Evolutionary conservation across 2,329 filamentous ascomycete species (phyloP).

Genomic region (Kalaharituber pfeilii): DNA sequence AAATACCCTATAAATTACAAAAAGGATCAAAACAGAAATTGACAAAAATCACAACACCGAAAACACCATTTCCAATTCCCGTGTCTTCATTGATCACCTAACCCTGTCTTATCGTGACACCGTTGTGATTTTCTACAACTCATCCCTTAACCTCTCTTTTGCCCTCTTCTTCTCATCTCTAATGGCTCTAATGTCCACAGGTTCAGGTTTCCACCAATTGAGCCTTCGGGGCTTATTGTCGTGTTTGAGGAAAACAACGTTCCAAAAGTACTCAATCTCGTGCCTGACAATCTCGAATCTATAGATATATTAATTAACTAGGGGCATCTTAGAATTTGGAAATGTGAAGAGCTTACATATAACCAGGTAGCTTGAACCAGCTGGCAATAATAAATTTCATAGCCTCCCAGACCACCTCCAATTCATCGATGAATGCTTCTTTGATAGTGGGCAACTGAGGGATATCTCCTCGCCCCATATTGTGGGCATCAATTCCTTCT

Average conservation of each 20-base stretch:
- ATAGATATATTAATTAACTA: not conserved
- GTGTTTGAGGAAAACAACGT: not conserved
- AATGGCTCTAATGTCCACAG: not conserved
- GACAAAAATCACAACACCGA: not conserved
- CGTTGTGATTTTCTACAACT: slow-evolving; percentile 1
- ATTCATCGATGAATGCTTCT: slow-evolving; percentile 47
- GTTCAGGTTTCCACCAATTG: not conserved
- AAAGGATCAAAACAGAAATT: not conserved
- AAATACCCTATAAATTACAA: not conserved
- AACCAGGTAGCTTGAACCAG: slow-evolving; percentile 52
- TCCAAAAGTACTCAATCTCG: not conserved
- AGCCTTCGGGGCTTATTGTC: not conserved
- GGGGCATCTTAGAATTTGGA: not conserved
- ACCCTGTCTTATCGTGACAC: too few species aligned
- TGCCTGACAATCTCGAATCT: not conserved
- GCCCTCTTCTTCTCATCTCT: not conserved
- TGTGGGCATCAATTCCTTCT: not conserved
- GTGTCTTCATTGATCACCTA: not conserved
- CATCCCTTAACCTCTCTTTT: not conserved
- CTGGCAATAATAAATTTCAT: slow-evolving; percentile 48
- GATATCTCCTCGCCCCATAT: too few species aligned
- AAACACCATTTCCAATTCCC: not conserved
- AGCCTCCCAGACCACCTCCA: slow-evolving; percentile 43
- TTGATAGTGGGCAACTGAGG: slow-evolving; percentile 32
- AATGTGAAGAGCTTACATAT: slow-evolving; percentile 40